These are phyloP conservation scores for Fonsecaea erecta DNA, from an alignment of 2,329 filamentous ascomycete genomes.

Conservation along the genomic window DNA sequence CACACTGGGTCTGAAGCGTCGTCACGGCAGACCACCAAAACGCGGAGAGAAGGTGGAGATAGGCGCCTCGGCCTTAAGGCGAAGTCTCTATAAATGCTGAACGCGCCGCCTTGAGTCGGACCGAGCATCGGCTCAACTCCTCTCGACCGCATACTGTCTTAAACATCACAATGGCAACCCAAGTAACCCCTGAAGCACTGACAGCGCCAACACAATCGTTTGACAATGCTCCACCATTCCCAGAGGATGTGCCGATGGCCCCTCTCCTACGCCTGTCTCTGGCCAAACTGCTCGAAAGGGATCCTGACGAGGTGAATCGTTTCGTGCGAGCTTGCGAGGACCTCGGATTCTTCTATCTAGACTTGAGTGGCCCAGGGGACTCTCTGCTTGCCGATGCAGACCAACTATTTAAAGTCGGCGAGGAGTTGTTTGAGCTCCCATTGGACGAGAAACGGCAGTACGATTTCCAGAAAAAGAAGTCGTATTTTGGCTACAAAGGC, in stretches of 20 bases:
- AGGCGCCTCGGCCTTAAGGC: neutral
- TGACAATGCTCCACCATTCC: constrained; percentile 46
- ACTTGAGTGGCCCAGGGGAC: constrained; percentile 50
- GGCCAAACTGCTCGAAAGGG: constrained; percentile 44
- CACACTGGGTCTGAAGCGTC: constrained; percentile 18
- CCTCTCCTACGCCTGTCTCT: constrained; percentile 52
- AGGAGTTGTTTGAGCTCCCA: constrained; percentile 54
- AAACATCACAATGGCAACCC: constrained; percentile 23
- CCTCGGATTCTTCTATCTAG: constrained; percentile 63
- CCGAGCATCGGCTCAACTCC: neutral
- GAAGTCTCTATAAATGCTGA: constrained; percentile 11
- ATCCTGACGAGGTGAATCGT: constrained; percentile 43
- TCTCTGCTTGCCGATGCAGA: constrained; percentile 52
- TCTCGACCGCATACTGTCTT: neutral
- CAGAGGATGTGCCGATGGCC: constrained; percentile 49
- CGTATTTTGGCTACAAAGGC: constrained; percentile 60
- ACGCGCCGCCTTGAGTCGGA: constrained; percentile 4
- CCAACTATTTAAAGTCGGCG: constrained; percentile 52
- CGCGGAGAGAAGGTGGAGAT: constrained; percentile 28
- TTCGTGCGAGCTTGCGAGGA: constrained; percentile 51
- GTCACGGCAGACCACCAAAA: constrained; percentile 14
- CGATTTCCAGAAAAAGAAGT: constrained; percentile 56
- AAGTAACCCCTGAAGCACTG: constrained; percentile 27
- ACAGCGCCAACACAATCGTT: constrained; percentile 28
- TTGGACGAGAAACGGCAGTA: constrained; percentile 60